Conservation (phyloP, 768 basidiomycete species). For the Hericium erinaceus region DNA sequence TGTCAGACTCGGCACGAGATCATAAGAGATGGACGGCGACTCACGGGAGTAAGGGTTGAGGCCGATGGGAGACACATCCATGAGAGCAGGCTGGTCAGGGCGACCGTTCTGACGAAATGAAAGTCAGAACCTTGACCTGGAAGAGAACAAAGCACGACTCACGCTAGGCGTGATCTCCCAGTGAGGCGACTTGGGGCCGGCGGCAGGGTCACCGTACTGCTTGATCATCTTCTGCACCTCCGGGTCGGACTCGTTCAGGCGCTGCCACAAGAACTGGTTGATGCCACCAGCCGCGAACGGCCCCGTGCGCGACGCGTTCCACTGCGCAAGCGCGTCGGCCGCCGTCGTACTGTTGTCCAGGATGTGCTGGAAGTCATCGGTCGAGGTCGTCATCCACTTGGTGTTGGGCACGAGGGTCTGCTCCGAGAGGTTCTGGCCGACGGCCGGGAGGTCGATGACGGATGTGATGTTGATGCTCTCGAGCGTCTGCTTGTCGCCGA, state of each 20-base stretch:
- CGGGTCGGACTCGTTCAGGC: neutral
- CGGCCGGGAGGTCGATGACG: conserved; percentile 36
- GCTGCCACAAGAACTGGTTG: conserved; percentile 1
- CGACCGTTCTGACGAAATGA: neutral
- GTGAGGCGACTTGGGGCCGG: conserved; percentile 1
- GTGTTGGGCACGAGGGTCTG: conserved; percentile 12
- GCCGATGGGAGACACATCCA: neutral
- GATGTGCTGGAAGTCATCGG: neutral
- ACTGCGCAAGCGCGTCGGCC: neutral
- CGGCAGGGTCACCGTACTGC: neutral
- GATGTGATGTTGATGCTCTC: conserved; percentile 36
- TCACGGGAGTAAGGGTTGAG: conserved; percentile 3
- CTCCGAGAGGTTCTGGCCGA: conserved; percentile 51
- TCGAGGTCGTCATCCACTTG: neutral
- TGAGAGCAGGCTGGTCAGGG: neutral
- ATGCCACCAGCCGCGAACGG: neutral
- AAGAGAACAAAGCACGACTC: neutral
- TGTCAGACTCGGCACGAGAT: neutral
- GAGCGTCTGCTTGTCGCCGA: conserved; percentile 41
- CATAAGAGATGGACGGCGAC: neutral
- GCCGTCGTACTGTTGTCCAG: neutral
- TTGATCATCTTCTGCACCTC: neutral
- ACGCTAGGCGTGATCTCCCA: conserved; percentile 1
- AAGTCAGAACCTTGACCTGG: neutral
- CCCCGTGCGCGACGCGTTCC: neutral